A percentile compares a stretch with the other conserved stretches of the same genome.
Evolutionary conservation across 2,329 filamentous ascomycete species (phyloP).

Genomic region (Huntiella abstrusa): DNA sequence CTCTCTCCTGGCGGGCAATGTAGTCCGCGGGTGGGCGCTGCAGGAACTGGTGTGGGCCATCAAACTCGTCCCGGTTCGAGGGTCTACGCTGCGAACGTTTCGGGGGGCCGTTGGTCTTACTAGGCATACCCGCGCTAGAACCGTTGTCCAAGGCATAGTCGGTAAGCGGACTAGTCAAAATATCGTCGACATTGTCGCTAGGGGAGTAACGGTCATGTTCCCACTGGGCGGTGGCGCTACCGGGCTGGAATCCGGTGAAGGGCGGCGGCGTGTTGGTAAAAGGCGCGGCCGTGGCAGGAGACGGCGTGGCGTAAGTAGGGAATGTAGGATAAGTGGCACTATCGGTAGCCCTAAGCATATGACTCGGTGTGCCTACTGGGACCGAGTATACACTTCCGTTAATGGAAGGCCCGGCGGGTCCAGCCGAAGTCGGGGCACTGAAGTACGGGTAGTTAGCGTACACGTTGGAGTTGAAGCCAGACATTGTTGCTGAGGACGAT

Average conservation of each 20-base stretch:
- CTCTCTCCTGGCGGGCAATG: slow-evolving; percentile 58
- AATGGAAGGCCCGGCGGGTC: neutral
- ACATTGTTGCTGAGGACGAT: neutral
- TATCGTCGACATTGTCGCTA: slow-evolving; percentile 38
- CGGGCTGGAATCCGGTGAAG: slow-evolving; percentile 8
- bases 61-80: slow-evolving; percentile 75
- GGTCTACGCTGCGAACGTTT: slow-evolving; percentile 46
- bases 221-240: slow-evolving; percentile 19
- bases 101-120: slow-evolving; percentile 14
- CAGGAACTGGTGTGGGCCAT: slow-evolving; percentile 68
- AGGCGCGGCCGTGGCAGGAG: slow-evolving; percentile 18
- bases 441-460: slow-evolving; percentile 1
- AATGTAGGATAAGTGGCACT: slow-evolving; percentile 19
- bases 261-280: slow-evolving; percentile 10
- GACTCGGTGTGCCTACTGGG: slow-evolving; percentile 11
- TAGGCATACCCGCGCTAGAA: slow-evolving; percentile 21
- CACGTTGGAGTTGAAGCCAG: neutral
- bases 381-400: slow-evolving; percentile 8
- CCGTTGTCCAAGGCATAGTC: slow-evolving; percentile 40
- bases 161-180: slow-evolving; percentile 37
- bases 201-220: slow-evolving; percentile 34
- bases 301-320: slow-evolving; percentile 24
- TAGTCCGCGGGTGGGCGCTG: slow-evolving; percentile 52
- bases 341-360: slow-evolving; percentile 13
- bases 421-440: neutral